Evolutionary conservation across 371 early-diverging fungal genomes (phyloP), one percentile per base, ranked within the genome.

Genomic region (Apophysomyces variabilis): DNA sequence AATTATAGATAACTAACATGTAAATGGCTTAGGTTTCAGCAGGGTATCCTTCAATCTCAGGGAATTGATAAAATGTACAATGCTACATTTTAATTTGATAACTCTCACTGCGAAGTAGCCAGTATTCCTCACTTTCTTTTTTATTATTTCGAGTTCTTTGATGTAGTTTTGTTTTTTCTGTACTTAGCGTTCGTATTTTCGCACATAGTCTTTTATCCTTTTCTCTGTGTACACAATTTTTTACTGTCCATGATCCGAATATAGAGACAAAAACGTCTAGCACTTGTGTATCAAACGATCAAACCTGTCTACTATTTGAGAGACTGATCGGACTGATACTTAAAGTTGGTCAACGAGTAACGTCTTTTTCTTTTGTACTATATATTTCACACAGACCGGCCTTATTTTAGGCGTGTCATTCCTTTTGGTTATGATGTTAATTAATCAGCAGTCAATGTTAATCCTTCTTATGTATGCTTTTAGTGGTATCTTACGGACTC

Each of bases 31-130:
- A 82, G 82, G 57, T 82, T 82, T 39, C 82, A 82, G 61, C 82
- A 82, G 61, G 71, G 76, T 37, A 71, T 82, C 36, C 64, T 82
- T 37, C 82, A 82, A 61, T 63, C 79, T 58, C 82, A 82, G 70
- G 82, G 79, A 47, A 79, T 82, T 73, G 82, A 82, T 67, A 82
- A 82, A 68, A 79, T 77, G 75, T 82, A 82, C 66, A 50, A 21
- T 21, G 21, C 54, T 21, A 78, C 74, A 64, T 82, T 76, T 57
- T 72, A 58, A 70, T 13, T 57, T 26, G 32, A 43, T 7, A 26
- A 43, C 35, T 54, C 32, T 39, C 26, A 37, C 59, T 61, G 4
- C 54, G 7, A 21, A 50, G 54, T 26, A 26, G 32, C 1, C 21
- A 50, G 54, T 60, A 9, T 41, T n/a, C n/a, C 43, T 39, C 36